Evolutionary conservation across 345 rosid species (phyloP).

Genomic region (Gossypium longicalyx): DNA sequence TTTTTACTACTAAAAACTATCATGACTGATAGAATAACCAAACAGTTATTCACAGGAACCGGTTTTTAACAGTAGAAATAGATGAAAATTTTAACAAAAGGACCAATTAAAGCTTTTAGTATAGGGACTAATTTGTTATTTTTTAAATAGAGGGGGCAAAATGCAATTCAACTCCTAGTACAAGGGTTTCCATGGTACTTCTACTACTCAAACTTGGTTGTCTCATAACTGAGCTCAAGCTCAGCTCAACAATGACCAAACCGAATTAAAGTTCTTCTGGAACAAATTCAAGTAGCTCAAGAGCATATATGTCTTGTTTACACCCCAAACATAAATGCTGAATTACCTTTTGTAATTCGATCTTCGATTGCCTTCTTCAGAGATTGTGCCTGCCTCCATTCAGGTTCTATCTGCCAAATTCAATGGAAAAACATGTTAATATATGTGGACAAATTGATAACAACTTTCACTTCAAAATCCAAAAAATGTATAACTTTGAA

Average conservation of each 20-base stretch:
- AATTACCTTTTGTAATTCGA: conserved; percentile 53
- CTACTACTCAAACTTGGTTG: background rate
- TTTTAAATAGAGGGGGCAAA: too few species aligned
- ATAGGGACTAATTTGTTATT: too few species aligned
- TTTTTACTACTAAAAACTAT: too few species aligned
- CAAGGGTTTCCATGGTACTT: too few species aligned
- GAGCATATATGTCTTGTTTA: background rate
- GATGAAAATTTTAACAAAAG: too few species aligned
- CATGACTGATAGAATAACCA: too few species aligned
- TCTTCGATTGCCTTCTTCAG: conserved; percentile 65
- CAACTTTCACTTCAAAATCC: background rate
- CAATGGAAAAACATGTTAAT: background rate
- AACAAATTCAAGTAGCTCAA: background rate
- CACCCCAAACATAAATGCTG: background rate
- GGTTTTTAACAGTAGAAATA: too few species aligned
- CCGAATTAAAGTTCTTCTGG: background rate
- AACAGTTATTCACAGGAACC: too few species aligned
- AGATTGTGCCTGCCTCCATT: conserved; percentile 62
- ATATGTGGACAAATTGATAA: background rate
- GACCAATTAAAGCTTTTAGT: too few species aligned
- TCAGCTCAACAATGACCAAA: background rate
- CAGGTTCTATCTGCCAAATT: conserved; percentile 54
- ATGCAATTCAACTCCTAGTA: too few species aligned
- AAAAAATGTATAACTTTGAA: too few species aligned
- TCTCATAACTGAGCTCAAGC: background rate